These are phyloP conservation scores for Sugiyamaella boreocaroliniensis DNA, from an alignment of 805 yeast species.

Conservation along the genomic window DNA sequence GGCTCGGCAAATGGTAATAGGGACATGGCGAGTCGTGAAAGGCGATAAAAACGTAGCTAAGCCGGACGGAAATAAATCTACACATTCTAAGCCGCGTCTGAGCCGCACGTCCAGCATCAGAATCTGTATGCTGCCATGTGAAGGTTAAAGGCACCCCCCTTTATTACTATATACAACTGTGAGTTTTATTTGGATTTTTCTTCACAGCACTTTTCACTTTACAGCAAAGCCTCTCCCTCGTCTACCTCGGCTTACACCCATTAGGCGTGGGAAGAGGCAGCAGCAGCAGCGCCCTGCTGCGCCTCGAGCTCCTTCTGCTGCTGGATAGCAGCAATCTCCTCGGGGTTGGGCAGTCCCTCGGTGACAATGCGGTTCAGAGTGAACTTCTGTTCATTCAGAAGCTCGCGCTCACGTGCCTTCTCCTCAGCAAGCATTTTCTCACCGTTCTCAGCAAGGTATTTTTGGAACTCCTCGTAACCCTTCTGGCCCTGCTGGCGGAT, in stretches of 20 bases:
- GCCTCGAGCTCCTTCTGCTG: constrained; percentile 8
- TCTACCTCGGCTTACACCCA: too few relatives aligned
- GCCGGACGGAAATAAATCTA: too few relatives aligned
- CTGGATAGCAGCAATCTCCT: constrained; percentile 27
- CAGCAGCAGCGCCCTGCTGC: constrained; percentile 5
- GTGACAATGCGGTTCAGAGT: constrained; percentile 80
- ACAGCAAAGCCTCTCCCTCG: too few relatives aligned
- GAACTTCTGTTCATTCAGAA: constrained; percentile 73
- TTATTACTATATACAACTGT: background rate
- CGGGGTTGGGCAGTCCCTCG: constrained; percentile 45
- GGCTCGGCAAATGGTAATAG: constrained; percentile 3
- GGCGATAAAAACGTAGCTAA: too few relatives aligned
- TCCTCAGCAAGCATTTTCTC: constrained; percentile 44
- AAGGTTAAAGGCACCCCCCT: too few relatives aligned
- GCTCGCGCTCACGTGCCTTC: constrained; percentile 51
- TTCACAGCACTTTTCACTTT: background rate
- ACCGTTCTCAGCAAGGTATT: constrained; percentile 77
- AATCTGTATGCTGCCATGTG: too few relatives aligned
- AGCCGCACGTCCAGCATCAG: background rate
- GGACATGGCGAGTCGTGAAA: background rate
- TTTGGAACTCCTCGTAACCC: constrained; percentile 76
- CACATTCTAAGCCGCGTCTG: background rate
- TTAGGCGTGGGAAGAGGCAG: background rate
- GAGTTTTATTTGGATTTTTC: too few relatives aligned
- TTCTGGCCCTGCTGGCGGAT: constrained; percentile 90